Base-by-base conservation (phyloP, 2,329 filamentous ascomycete species). In the Alternaria conjuncta region DNA sequence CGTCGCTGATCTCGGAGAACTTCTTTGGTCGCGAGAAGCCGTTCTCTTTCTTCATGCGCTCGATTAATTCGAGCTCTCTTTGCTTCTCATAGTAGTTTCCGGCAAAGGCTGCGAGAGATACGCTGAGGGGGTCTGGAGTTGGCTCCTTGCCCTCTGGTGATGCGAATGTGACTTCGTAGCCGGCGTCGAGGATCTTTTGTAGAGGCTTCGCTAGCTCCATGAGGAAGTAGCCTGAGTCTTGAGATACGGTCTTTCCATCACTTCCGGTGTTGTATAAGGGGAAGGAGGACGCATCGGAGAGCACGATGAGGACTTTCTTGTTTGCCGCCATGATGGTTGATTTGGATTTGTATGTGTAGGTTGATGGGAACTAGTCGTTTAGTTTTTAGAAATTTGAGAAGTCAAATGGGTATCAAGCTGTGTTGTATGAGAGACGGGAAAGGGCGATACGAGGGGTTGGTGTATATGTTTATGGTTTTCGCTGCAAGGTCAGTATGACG, bases 81-180 rank as follows among this genome's bases (percentile, higher is more conserved):
- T 75, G 70, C 25, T 80, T 80, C 62, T 83, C 81, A 70, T 82
- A 82, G 69, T 80, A 82, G 68, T 84, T 84, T n/a, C 82, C 82
- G 4, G 78, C 82, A 59, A 83, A 84, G 4, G 82, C 80, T 15
- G 80, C 70, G 0, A 83, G 77, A 4, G 76, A 78, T 61, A 80
- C 74, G 64, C 81, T 82, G 66, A 79, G 78, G 0, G 82, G 82
- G 50, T 84, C 82, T 18, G 82, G 76, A 1, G 72, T 70, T 0
- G 83, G 82, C 44, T 82, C 78, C 26, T 77, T 75, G 64, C 82
- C 83, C 47, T 78, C 68, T 1, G 83, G 82, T 0, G 81, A 82
- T n/a, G 82, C 80, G 64, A 84, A 84, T 11, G 81, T 83, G 23
- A 84, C 76, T 69, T 83, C 79, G 67, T 82, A 81, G 18, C 74